phyloP scores from a whole-genome alignment of 306 rosid genomes.

The Prunus mume region DNA sequence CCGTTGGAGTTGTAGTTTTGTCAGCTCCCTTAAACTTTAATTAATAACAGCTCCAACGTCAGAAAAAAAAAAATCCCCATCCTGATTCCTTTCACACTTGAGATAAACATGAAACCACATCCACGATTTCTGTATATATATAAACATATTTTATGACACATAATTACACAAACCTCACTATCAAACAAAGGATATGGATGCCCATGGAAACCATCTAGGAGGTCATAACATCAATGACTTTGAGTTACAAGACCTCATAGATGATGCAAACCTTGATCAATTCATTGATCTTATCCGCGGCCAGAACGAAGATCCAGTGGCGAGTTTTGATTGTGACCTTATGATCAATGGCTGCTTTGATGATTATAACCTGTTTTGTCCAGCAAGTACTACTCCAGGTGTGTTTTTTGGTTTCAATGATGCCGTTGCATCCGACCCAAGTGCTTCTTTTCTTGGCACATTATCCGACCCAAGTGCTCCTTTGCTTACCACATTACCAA shows the following conservation, averaged over 20 bases:
- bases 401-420: constrained; percentile 5
- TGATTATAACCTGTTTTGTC: constrained; percentile 32
- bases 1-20: background rate
- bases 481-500: constrained; percentile 40
- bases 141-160: background rate
- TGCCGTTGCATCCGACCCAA: constrained; percentile 30
- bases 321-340: constrained; percentile 43
- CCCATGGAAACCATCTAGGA: constrained; percentile 22
- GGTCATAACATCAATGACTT: constrained; percentile 33
- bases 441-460: constrained; percentile 33
- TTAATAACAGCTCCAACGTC: background rate
- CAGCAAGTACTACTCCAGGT: background rate
- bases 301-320: constrained; percentile 35
- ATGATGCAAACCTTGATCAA: constrained; percentile 55
- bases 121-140: background rate
- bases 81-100: constrained; percentile 28
- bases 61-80: background rate
- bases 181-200: constrained; percentile 32
- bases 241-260: constrained; percentile 58
- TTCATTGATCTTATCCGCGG: constrained; percentile 71
- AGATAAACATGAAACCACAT: constrained; percentile 3
- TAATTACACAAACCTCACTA: background rate
- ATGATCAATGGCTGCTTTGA: constrained; percentile 44
- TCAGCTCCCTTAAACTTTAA: background rate
- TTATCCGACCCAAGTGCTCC: constrained; percentile 19